Evolutionary conservation across 2,329 filamentous ascomycete species (phyloP), one percentile per base, ranked within the genome.

Genomic region (Didymella pomorum): DNA sequence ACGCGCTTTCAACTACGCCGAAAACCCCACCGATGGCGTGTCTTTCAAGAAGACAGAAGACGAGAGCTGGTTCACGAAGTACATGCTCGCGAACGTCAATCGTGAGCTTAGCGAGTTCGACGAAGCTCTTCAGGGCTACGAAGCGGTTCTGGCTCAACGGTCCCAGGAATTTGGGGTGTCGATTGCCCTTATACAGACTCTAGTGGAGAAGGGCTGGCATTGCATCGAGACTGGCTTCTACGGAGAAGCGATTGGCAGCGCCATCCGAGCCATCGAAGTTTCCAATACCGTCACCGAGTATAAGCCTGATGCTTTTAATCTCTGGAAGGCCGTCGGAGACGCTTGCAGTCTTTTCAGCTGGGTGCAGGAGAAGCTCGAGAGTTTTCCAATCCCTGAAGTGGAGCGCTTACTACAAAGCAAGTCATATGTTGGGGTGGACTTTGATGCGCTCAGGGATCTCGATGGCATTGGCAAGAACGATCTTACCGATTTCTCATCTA

Each of bases 51-150:
- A 86, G 31, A 73, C 81, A 20, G 68, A 70, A n/a, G 87, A 85
- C 0, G 90, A 96, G 66, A 90, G 86, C 10, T 99, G 95, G 95
- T 99, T 97, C 74, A 93, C 93, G 8, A 92, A 92, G 72, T 97
- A 97, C 76, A 96, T 99, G 89, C 86, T 98, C 60, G 93, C 92
- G 39, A 98, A 99, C 70, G 91, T 99, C 53, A 92, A 93, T 75
- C 87, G 93, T 52, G 94, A 98, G 72, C 83, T 98, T 46, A 93
- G 92, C n/a, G 89, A 96, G 41, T 96, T 89, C 68, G 90, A 97
- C 59, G 88, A 91, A 53, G 91, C 95, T 0, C 90, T 96, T 58
- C 75, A 80, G 25, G 86, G 92, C 6, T 97, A 98, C 70, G 84
- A 87, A 66, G 80, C 84, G 11, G 92, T 98, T 8, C 83, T 96